Evolutionary conservation across 2,329 filamentous ascomycete genomes (phyloP).

Genomic region (Fusarium mundagurra): DNA sequence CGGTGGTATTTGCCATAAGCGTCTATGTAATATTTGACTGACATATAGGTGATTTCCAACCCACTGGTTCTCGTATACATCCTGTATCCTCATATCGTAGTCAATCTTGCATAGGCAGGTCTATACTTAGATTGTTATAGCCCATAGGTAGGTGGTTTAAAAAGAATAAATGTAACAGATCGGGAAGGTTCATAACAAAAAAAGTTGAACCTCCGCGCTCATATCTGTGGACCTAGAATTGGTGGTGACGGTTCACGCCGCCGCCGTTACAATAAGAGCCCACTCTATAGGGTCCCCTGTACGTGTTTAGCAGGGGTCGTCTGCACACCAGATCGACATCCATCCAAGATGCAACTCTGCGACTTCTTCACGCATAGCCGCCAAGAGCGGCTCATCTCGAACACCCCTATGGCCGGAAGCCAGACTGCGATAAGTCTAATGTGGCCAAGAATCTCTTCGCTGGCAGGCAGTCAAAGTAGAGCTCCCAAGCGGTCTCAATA

Average conservation of each 20-base stretch:
- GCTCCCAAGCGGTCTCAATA: slow-evolving; percentile 1
- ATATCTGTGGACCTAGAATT: slow-evolving; percentile 12
- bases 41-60: slow-evolving; percentile 35
- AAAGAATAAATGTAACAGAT: slow-evolving; percentile 2
- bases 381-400: neutral
- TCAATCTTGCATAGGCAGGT: slow-evolving; percentile 24
- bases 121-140: slow-evolving; percentile 30
- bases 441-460: slow-evolving; percentile 11
- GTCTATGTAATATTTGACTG: slow-evolving; percentile 30
- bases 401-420: neutral
- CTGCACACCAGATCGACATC: slow-evolving; percentile 28
- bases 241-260: slow-evolving; percentile 19
- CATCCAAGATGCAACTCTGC: slow-evolving; percentile 6
- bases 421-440: neutral
- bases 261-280: slow-evolving; percentile 30
- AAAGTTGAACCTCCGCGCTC: slow-evolving; percentile 1
- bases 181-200: slow-evolving; percentile 12
- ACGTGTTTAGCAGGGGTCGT: slow-evolving; percentile 13
- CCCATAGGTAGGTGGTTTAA: neutral
- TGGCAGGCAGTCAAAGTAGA: slow-evolving; percentile 1
- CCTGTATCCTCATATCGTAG: slow-evolving; percentile 31
- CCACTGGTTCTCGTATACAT: slow-evolving; percentile 35
- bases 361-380: neutral
- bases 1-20: slow-evolving; percentile 20
- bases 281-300: slow-evolving; percentile 24